phyloP scores from a whole-genome alignment of 2,329 filamentous ascomycete genomes.

The Incumbomyces lentus region DNA sequence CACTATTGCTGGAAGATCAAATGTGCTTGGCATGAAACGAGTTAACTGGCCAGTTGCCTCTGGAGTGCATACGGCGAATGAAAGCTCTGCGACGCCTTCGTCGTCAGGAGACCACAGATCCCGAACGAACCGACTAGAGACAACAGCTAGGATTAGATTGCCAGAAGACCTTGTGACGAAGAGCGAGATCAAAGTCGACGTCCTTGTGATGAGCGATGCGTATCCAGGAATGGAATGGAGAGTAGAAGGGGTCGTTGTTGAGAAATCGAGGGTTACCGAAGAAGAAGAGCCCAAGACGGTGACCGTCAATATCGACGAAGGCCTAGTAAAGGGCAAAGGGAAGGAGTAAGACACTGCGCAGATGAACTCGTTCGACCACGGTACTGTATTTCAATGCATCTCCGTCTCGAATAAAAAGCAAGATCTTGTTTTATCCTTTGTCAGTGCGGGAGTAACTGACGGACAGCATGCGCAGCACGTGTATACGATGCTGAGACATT shows the following conservation, averaged over 20 bases:
- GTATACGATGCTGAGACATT: too few species aligned
- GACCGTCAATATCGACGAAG: conserved; percentile 17
- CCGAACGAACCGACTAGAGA: neutral
- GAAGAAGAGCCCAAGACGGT: conserved; percentile 15
- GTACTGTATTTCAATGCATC: too few species aligned
- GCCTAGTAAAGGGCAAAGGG: conserved; percentile 14
- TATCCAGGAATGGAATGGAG: conserved; percentile 68
- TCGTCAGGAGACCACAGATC: conserved; percentile 19
- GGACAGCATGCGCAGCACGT: too few species aligned
- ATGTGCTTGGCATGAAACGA: conserved; percentile 52
- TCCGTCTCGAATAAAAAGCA: too few species aligned
- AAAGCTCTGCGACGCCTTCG: conserved; percentile 7
- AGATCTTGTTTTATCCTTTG: too few species aligned
- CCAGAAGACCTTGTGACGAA: neutral
- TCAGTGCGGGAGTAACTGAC: too few species aligned
- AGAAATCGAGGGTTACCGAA: conserved; percentile 20
- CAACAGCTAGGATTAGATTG: neutral
- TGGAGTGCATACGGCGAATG: conserved; percentile 14
- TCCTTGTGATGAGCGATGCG: conserved; percentile 73
- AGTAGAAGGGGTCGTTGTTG: conserved; percentile 42
- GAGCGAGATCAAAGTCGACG: conserved; percentile 51
- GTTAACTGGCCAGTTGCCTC: conserved; percentile 56
- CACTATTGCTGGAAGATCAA: conserved; percentile 47
- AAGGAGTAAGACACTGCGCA: neutral
- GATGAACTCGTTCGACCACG: too few species aligned